Evolutionary conservation across 306 rosid genomes (phyloP), one percentile per base, ranked within the genome.

Genomic region (Trifolium dubium): DNA sequence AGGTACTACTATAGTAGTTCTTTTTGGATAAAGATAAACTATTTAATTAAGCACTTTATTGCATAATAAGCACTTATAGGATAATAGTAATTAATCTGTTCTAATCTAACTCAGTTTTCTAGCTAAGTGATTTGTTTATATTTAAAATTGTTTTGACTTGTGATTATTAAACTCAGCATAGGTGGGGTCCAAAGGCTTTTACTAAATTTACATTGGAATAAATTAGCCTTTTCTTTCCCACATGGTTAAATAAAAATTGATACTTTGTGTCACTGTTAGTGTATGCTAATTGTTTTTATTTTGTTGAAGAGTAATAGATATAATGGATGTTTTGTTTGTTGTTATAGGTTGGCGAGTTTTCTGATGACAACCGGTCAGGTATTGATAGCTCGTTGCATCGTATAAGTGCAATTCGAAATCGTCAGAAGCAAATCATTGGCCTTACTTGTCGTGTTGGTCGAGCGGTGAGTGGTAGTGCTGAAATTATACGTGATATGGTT

Each of bases 371-470:
- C 92, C 89, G 99, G 10, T 95, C 99, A 0, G 99, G 99, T 59
- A 95, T 95, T 64, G 71, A 92, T 80, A 95, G 81, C 64, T 95
- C 99, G 34, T 87, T 95, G 71, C 99, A 95, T 80, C 92, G 99
- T 1, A 90, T 92, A 79, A 95, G 99, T 83, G 99, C 99, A 10
- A 87, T 95, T 80, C 85, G 96, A 32, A 95, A 95, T 67, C 98
- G 99, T 47, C 90, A 95, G 77, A 50, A 76, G 89, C 98, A 92
- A 90, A 86, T 95, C 30, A 86, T 95, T 79, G 99, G 99, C 64
- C 98, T 95, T 60, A 95, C 99, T 64, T 95, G 99, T 86, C 97
- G 98, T 40, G 99, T 92, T 49, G 99, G 99, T 51, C 85, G 99
- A 76, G 92, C 96, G 15, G 86, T 92, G 64, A 79, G 89, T 14